phyloP scores from a whole-genome alignment of 768 basidiomycete species.

The Neoboletus subvelutipes region DNA sequence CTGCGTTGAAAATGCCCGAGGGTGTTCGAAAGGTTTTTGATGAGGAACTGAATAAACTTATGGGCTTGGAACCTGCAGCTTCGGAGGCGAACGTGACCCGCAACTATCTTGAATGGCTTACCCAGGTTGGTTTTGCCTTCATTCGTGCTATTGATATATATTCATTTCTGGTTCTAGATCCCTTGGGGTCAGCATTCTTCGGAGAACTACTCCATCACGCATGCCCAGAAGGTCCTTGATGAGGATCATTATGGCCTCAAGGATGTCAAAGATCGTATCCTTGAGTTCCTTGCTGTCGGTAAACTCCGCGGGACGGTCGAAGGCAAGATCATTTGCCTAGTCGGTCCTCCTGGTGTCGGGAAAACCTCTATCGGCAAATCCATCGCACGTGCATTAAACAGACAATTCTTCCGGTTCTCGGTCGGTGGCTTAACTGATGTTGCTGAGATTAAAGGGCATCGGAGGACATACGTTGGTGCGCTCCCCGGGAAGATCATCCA shows the following conservation, averaged over 20 bases:
- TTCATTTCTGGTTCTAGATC: constrained; percentile 48
- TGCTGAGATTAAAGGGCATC: constrained; percentile 98
- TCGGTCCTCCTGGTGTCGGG: constrained; percentile 96
- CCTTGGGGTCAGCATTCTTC: constrained; percentile 96
- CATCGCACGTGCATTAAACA: constrained; percentile 84
- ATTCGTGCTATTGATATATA: neutral
- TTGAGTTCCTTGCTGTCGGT: constrained; percentile 95
- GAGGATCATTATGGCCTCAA: constrained; percentile 93
- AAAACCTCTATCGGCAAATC: constrained; percentile 97
- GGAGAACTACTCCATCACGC: constrained; percentile 87
- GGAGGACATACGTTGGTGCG: constrained; percentile 95
- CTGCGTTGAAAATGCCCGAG: constrained; percentile 83
- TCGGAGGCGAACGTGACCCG: constrained; percentile 92
- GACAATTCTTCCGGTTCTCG: constrained; percentile 95
- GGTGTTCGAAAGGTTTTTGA: constrained; percentile 92
- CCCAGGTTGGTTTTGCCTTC: constrained; percentile 50
- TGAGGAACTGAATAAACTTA: constrained; percentile 89
- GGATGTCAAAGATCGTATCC: constrained; percentile 90
- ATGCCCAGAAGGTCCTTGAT: constrained; percentile 82
- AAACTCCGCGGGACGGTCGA: constrained; percentile 92
- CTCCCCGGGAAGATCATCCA: constrained; percentile 95
- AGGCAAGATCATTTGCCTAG: constrained; percentile 96
- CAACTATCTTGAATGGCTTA: constrained; percentile 93
- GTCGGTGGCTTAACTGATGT: constrained; percentile 97
- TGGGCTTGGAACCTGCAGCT: constrained; percentile 85